A percentile compares a stretch with the other conserved stretches of the same genome.
Evolutionary conservation across 2,329 filamentous ascomycete genomes (phyloP).

Genomic region (Orbilia oligospora): DNA sequence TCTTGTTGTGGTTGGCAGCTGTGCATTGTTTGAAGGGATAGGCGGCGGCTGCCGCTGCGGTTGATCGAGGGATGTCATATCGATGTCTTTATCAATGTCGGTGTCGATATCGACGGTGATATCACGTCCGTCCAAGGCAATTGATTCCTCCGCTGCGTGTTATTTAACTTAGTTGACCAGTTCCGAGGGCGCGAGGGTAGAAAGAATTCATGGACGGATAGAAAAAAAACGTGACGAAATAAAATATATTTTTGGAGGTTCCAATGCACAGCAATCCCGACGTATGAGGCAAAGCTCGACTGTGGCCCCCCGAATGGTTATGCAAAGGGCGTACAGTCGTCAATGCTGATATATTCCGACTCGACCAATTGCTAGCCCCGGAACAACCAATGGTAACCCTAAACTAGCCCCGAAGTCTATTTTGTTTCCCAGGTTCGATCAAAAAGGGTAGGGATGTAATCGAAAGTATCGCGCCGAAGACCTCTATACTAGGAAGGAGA

Average conservation of each 20-base stretch:
- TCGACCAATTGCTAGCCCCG: slow-evolving; percentile 46
- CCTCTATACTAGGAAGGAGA: slow-evolving; percentile 60
- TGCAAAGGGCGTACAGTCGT: slow-evolving; percentile 24
- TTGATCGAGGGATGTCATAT: slow-evolving; percentile 47
- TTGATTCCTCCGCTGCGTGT: slow-evolving; percentile 25
- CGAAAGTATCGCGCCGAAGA: slow-evolving; percentile 49
- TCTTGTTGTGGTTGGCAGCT: slow-evolving; percentile 39
- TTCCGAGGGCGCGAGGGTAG: slow-evolving; percentile 39
- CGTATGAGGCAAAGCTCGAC: slow-evolving; percentile 36
- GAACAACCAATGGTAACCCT: slow-evolving; percentile 25
- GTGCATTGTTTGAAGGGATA: slow-evolving; percentile 38
- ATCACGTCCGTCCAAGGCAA: slow-evolving; percentile 27
- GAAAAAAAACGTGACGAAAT: slow-evolving; percentile 19
- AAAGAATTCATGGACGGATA: slow-evolving; percentile 40
- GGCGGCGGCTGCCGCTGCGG: slow-evolving; percentile 38
- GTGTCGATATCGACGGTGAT: slow-evolving; percentile 11
- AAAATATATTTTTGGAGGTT: slow-evolving; percentile 31
- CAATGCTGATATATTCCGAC: slow-evolving; percentile 33
- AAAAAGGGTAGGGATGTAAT: slow-evolving; percentile 7
- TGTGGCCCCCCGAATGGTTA: slow-evolving; percentile 38
- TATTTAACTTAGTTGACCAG: slow-evolving; percentile 28
- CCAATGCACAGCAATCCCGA: slow-evolving; percentile 31
- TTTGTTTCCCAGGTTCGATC: slow-evolving; percentile 32
- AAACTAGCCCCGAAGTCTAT: slow-evolving; percentile 23
- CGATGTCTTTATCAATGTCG: neutral